Evolutionary conservation across 2,329 filamentous ascomycete species (phyloP), one percentile per base, ranked within the genome.

Genomic region (Endocalyx cinctus): DNA sequence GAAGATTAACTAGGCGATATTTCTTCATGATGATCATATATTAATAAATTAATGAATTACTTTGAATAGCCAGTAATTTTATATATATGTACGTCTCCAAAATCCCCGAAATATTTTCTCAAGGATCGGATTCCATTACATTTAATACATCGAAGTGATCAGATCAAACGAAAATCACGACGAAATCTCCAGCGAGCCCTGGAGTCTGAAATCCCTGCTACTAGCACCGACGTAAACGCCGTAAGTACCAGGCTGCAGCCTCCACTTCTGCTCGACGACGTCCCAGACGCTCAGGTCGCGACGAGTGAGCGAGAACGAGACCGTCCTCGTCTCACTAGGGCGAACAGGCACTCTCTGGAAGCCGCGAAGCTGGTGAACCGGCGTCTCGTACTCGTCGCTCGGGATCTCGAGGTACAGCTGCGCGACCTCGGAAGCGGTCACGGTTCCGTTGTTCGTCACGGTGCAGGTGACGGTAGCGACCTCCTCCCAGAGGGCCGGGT

Each of bases 231-330:
- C 27, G 18, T 35, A 15, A 18, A 35, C 17, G 26, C 18, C 15
- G 19, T 35, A 35, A 5, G 33, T 35, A 5, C 33, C 33, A 6
- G 33, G 13, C 33, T 35, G 33, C 33, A 35, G 13, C 52, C 77
- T 63, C 82, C 83, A 87, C 43, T 86, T 82, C 60, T 84, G 79
- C 28, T 63, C 53, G 6, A 62, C 58, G 0, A 75, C 70, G 51
- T 82, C 80, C 82, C 82, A 87, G 27, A 83, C 78, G 43, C 82
- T 85, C 37, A 87, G 33, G 51, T 86, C 82, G 49, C 79, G 75
- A 36, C 83, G 69, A 10, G 71, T 82, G 31, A 87, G 48, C 1
- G 60, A 57, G 47, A 87, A 64, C 18, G 66, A 62, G 0, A 85
- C 70, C 1, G 57, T 67, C 34, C 58, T 55, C 6, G 57, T 66